A percentile compares a stretch with the other conserved stretches of the same genome.
phyloP scores from a whole-genome alignment of 1,139 yeast genomes.

The Saccharomycopsis hybrid region DNA sequence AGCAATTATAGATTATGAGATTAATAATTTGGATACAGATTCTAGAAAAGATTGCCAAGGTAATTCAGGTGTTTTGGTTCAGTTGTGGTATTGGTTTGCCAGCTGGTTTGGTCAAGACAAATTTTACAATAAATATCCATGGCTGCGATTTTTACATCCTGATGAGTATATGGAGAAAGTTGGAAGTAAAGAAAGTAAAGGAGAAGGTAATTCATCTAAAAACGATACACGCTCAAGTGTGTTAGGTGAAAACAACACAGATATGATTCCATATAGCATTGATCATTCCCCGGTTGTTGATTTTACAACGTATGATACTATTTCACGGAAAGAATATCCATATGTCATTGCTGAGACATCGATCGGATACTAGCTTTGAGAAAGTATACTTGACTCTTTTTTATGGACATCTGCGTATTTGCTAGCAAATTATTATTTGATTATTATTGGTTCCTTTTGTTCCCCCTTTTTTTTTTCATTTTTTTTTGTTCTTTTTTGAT shows the following conservation, averaged over 20 bases:
- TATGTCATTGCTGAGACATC: background rate
- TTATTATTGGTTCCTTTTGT: no score
- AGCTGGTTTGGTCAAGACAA: conserved; percentile 3
- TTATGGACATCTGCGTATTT: no score
- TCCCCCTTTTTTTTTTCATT: conserved; percentile 8
- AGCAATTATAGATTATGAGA: conserved; percentile 29
- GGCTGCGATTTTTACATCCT: conserved; percentile 10
- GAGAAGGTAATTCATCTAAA: background rate
- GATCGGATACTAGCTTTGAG: background rate
- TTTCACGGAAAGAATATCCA: conserved; percentile 5
- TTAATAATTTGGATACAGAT: conserved; percentile 18
- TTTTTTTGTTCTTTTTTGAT: no score
- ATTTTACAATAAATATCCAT: conserved; percentile 5
- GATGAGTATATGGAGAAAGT: background rate
- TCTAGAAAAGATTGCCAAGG: background rate
- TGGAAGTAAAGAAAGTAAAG: background rate
- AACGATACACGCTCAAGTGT: background rate
- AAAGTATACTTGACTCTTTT: background rate
- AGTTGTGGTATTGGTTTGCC: background rate
- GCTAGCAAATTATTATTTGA: no score
- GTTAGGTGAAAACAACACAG: conserved; percentile 21
- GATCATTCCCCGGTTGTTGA: conserved; percentile 10
- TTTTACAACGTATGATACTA: conserved; percentile 4
- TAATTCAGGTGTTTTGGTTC: background rate
- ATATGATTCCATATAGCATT: conserved; percentile 24